Percentiles rank a stretch among this genome's conserved stretches.
phyloP scores from a whole-genome alignment of 1,284 basidiomycete species.

The Puccinia horiana region DNA sequence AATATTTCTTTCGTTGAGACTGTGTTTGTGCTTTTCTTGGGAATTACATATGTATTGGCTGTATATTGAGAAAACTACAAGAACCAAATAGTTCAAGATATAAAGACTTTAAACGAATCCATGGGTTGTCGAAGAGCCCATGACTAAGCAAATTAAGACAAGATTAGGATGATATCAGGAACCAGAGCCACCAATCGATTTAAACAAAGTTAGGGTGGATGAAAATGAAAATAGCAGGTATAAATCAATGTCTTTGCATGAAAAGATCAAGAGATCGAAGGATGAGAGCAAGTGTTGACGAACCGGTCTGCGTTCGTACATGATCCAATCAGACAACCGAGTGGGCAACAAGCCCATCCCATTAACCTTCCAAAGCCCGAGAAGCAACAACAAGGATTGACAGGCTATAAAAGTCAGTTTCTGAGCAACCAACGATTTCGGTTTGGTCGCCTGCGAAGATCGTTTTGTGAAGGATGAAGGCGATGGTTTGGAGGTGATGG shows the following conservation, averaged over 20 bases:
- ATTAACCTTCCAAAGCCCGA: constrained; percentile 86
- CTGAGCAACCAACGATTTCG: constrained; percentile 63
- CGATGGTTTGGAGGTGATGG: constrained; percentile 66
- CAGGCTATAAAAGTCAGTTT: constrained; percentile 71
- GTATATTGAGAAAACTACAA: background rate
- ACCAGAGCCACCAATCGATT: background rate
- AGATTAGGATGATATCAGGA: background rate
- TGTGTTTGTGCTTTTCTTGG: too few species aligned
- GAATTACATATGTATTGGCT: background rate
- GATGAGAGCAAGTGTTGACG: background rate
- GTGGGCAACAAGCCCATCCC: constrained; percentile 84
- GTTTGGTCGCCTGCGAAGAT: background rate
- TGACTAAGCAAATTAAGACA: background rate
- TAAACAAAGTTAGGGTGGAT: background rate
- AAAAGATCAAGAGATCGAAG: background rate
- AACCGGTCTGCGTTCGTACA: constrained; percentile 60
- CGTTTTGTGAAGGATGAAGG: constrained; percentile 65
- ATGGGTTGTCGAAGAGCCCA: constrained; percentile 13
- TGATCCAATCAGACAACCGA: constrained; percentile 86
- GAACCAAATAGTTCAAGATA: background rate
- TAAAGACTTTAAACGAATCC: constrained; percentile 8
- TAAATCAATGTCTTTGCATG: background rate
- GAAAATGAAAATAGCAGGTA: background rate
- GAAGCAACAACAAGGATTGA: constrained; percentile 71
- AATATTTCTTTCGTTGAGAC: too few species aligned